Base-by-base conservation (phyloP, 768 basidiomycete species). In the Leccinum disarticulatum region DNA sequence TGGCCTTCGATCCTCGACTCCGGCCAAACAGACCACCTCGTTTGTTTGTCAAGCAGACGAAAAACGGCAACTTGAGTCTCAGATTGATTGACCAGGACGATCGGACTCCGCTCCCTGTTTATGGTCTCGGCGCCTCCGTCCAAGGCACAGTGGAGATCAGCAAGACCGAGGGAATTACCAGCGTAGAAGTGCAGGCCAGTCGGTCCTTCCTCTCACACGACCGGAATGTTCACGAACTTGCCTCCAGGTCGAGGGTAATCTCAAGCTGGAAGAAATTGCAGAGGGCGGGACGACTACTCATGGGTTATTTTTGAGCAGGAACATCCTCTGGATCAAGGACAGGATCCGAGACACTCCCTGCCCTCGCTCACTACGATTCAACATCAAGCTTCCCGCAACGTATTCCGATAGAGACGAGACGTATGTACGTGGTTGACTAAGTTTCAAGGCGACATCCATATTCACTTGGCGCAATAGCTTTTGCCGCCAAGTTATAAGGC, bases 401-500 rank as follows among this genome's bases (percentile, higher is more conserved):
- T 90, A 89, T 69, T 68, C 73, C 1, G 79, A 83, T 54, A 81
- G 84, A 30, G 81, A 77, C 25, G 79, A 77, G 53, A 81, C 76
- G 6, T 89, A 87, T 76, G 89, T 90, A 61, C 65, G 84, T 77
- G 52, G 10, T 46, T 19, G 51, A 62, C 15, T 30, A 36, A 51
- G 49, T 49, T 54, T 48, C 49, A 64, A 22, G 9, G 11, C n/a
- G 36, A 33, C 49, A 27, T 57, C 5, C 38, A 27, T 9, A 54
- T 52, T 60, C 25, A 65, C 38, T 55, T 60, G 31, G 5, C 54
- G 54, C 28, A 14, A 27, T 49, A 91, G 89, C 78, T 83, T 48
- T 76, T 92, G 25, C 90, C 90, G 22, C 90, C 90, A 1, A 88
- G 83, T 13, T 87, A 84, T 61, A 77, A 84, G 58, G 83, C 87